Evolutionary conservation across 495 filamentous ascomycete genomes (phyloP).

Genomic region (Hyaloscypha variabilis): DNA sequence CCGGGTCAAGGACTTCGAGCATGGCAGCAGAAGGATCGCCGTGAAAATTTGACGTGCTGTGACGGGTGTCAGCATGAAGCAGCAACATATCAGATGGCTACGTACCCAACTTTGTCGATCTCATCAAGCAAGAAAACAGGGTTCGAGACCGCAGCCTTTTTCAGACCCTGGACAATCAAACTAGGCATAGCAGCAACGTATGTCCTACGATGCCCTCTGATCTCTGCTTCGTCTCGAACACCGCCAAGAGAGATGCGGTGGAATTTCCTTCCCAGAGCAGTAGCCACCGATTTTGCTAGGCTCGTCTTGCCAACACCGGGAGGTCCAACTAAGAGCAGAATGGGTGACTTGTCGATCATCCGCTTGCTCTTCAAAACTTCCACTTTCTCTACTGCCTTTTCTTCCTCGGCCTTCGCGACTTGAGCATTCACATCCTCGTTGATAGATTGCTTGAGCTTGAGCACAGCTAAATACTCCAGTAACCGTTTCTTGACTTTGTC

Average conservation of each 20-base stretch:
- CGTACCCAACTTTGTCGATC: constrained; percentile 89
- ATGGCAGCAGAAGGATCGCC: constrained; percentile 98
- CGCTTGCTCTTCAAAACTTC: constrained; percentile 71
- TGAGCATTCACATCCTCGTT: constrained; percentile 79
- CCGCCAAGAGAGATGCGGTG: constrained; percentile 97
- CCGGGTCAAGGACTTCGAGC: constrained; percentile 97
- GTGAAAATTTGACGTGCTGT: constrained; percentile 76
- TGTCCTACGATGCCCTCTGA: constrained; percentile 91
- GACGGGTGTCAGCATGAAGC: constrained; percentile 2
- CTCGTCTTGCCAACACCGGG: constrained; percentile 97
- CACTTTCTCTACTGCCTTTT: constrained; percentile 56
- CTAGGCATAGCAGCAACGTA: constrained; percentile 99
- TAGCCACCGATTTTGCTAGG: constrained; percentile 90
- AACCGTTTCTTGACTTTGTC: constrained; percentile 97
- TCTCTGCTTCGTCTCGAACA: constrained; percentile 95
- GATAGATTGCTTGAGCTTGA: constrained; percentile 88
- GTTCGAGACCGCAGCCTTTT: constrained; percentile 95
- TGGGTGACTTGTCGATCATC: constrained; percentile 93
- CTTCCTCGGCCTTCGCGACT: constrained; percentile 67
- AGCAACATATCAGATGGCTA: background rate
- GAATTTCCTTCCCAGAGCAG: constrained; percentile 91
- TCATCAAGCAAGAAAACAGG: constrained; percentile 97
- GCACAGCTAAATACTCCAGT: constrained; percentile 92
- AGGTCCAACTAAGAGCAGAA: constrained; percentile 89
- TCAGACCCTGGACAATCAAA: constrained; percentile 88